Percentiles rank a stretch among this genome's conserved stretches.
Conservation (phyloP, 2,329 filamentous ascomycete genomes). For the Lecanicillium sp. region DNA sequence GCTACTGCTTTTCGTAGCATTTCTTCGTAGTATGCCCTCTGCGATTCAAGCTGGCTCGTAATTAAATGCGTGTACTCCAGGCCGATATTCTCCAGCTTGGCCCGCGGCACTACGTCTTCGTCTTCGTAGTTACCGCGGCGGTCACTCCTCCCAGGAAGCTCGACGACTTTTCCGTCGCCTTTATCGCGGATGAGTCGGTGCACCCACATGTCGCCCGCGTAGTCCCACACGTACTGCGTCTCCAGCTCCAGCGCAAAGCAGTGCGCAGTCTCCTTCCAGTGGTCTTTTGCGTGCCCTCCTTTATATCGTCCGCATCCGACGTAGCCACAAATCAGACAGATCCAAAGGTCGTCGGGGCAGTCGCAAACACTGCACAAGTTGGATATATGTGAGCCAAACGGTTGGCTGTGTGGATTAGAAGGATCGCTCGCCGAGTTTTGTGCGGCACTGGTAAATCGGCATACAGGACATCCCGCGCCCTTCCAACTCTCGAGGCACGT, state of each 20-base stretch:
- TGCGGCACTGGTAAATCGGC: conserved; percentile 66
- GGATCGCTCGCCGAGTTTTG: conserved; percentile 29
- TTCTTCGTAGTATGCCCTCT: conserved; percentile 90
- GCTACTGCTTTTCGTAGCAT: conserved; percentile 82
- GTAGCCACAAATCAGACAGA: conserved; percentile 87
- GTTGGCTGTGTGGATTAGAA: conserved; percentile 41
- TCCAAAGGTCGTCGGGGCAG: conserved; percentile 78
- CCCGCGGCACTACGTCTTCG: conserved; percentile 63
- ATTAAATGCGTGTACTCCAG: conserved; percentile 93
- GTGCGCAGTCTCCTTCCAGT: conserved; percentile 85
- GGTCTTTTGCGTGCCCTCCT: conserved; percentile 83
- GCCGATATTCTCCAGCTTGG: conserved; percentile 68
- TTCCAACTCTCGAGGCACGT: conserved; percentile 95
- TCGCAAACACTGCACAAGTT: conserved; percentile 80
- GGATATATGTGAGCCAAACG: conserved; percentile 51
- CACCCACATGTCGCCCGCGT: conserved; percentile 90
- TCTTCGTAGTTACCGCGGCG: conserved; percentile 29
- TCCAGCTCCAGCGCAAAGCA: conserved; percentile 88
- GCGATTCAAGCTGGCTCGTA: conserved; percentile 85
- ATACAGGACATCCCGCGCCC: conserved; percentile 88
- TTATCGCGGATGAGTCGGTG: conserved; percentile 93
- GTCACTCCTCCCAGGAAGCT: conserved; percentile 58
- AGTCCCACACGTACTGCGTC: conserved; percentile 97
- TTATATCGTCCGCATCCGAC: conserved; percentile 94
- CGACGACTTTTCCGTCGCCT: conserved; percentile 84